Base-by-base conservation (phyloP, 1,284 basidiomycete genomes). In the Puccinia triticina region DNA sequence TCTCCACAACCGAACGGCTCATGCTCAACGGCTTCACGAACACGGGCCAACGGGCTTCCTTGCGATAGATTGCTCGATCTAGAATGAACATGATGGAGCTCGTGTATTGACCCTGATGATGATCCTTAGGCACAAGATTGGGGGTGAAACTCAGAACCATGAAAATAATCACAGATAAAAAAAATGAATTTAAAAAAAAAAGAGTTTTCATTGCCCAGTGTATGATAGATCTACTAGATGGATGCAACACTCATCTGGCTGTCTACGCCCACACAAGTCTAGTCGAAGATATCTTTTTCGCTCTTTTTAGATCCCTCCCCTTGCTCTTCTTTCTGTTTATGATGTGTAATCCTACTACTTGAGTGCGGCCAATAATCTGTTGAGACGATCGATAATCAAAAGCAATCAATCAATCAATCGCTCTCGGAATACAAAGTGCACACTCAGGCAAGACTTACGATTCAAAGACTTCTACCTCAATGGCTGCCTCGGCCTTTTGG, bases 401-500 rank as follows among this genome's bases (percentile, higher is more conserved):
- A 7, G 29, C 14, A 26, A 37, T 67, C 37, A 71, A 71, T 71
- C 26, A 48, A 14, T 71, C 37, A 14, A 48, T 23, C 16, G 7
- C 5, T n/a, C 5, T 57, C 40, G 12, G 40, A 43, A 57, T 26
- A 64, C 12, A 64, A 16, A 64, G 16, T 8, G 7, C 29, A 64
- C 5, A 64, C 16, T 32, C 11, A 26, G 14, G 29, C 10, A n/a
- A 18, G 26, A 76, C 80, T 76, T 29, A 82, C 80, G 73, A 73
- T 64, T 82, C 80, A 71, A 37, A 74, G 12, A 82, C 80, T 75
- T 82, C 80, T 4, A 82, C 73, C 50, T 82, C 80, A 53, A 82
- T 64, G 10, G 73, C 73, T 69, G 73, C 80, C 32, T 82, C 95
- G 84, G 93, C 90, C 90, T 96, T 99, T 88, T 95, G 94, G 86